Evolutionary conservation across 2,329 filamentous ascomycete genomes (phyloP).

Genomic region (Bipolaris bicolor): DNA sequence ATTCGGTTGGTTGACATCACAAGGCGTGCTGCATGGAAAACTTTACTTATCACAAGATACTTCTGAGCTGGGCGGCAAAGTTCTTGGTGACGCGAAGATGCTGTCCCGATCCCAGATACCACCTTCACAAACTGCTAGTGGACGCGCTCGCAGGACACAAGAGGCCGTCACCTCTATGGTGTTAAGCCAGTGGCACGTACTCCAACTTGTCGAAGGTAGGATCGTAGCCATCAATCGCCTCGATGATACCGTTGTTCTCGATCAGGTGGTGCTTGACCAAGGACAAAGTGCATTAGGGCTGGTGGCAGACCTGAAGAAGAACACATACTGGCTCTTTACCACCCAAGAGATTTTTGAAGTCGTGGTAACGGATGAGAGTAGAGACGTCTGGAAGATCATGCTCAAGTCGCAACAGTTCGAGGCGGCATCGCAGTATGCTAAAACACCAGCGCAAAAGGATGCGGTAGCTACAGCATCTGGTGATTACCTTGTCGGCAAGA

Average conservation of each 20-base stretch:
- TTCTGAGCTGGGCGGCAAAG: slow-evolving; percentile 70
- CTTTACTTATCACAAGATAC: slow-evolving; percentile 68
- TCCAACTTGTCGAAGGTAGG: slow-evolving; percentile 80
- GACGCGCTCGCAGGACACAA: slow-evolving; percentile 67
- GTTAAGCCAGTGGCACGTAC: slow-evolving; percentile 91
- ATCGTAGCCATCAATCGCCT: slow-evolving; percentile 86
- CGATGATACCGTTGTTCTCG: slow-evolving; percentile 83
- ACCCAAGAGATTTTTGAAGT: slow-evolving; percentile 91
- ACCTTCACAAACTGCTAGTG: slow-evolving; percentile 67
- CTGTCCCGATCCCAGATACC: slow-evolving; percentile 76
- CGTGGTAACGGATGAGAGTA: slow-evolving; percentile 84
- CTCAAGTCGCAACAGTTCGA: slow-evolving; percentile 87
- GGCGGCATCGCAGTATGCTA: slow-evolving; percentile 82
- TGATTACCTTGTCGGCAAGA: slow-evolving; percentile 82
- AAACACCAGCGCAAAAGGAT: slow-evolving; percentile 81
- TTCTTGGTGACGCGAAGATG: slow-evolving; percentile 81
- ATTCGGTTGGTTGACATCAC: slow-evolving; percentile 89
- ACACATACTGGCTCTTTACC: slow-evolving; percentile 97
- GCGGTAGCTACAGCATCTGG: slow-evolving; percentile 90
- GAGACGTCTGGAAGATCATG: slow-evolving; percentile 95
- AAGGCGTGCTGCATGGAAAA: slow-evolving; percentile 87
- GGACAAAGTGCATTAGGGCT: slow-evolving; percentile 83
- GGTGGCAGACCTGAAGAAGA: slow-evolving; percentile 88
- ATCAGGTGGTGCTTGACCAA: slow-evolving; percentile 81
- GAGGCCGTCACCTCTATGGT: slow-evolving; percentile 81